Percentiles rank a stretch among this genome's conserved stretches.
Conservation (phyloP, 805 yeast species). For the Debaryomyces castellii region DNA sequence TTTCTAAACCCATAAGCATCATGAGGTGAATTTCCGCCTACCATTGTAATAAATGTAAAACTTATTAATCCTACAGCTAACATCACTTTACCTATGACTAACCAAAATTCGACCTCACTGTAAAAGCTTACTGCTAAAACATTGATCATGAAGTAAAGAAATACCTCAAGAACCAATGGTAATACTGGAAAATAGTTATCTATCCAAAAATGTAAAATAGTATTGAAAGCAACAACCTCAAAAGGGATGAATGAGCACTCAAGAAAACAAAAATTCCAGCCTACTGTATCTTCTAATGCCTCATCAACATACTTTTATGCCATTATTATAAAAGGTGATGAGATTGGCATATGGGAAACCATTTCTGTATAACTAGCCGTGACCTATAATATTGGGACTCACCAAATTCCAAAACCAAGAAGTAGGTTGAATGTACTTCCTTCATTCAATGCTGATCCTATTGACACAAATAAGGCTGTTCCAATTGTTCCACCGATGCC, state of each 20-base stretch:
- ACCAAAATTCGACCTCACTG: constrained; percentile 22
- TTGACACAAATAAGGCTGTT: constrained; percentile 23
- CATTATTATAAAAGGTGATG: too few species aligned
- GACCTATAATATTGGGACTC: constrained; percentile 13
- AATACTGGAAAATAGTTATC: too few species aligned
- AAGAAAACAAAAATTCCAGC: too few species aligned
- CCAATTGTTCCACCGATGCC: constrained; percentile 14
- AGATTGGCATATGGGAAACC: constrained; percentile 17
- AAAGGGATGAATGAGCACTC: too few species aligned
- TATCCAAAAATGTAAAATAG: too few species aligned
- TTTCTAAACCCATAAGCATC: constrained; percentile 20
- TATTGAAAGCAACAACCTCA: too few species aligned
- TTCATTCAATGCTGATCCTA: constrained; percentile 22
- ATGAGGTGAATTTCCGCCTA: constrained; percentile 19
- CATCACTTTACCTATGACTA: constrained; percentile 17
- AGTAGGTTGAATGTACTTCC: constrained; percentile 43
- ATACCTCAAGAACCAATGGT: too few species aligned
- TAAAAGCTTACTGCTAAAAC: constrained; percentile 15
- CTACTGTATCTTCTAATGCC: too few species aligned
- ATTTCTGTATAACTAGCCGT: too few species aligned
- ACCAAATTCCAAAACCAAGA: constrained; percentile 30
- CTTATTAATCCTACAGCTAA: constrained; percentile 16
- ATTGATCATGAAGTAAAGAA: too few species aligned
- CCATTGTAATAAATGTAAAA: constrained; percentile 18
- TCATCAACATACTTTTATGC: too few species aligned